A percentile compares a stretch with the other conserved stretches of the same genome.
These are phyloP conservation scores for Postia placenta DNA, from an alignment of 768 basidiomycete species.

Conservation along the genomic window DNA sequence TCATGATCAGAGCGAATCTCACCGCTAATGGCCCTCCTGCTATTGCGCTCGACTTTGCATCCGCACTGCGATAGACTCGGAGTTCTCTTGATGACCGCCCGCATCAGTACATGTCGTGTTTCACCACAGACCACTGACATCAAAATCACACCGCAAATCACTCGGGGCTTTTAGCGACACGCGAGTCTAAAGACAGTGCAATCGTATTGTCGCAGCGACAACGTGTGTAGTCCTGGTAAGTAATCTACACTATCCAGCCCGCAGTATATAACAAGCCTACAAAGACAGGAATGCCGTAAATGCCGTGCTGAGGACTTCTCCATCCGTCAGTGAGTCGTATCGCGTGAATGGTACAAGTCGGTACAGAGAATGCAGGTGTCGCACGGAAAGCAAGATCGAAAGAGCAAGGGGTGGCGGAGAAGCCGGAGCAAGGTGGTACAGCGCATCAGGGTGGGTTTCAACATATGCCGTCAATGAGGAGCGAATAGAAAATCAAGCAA, in stretches of 20 bases:
- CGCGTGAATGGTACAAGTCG: slow-evolving; percentile 5
- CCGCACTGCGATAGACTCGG: too few relatives aligned
- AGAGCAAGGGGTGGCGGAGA: slow-evolving; percentile 25
- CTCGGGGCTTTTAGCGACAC: too few relatives aligned
- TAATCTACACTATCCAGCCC: slow-evolving; percentile 2
- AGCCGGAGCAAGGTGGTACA: slow-evolving; percentile 13
- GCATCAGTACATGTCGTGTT: too few relatives aligned
- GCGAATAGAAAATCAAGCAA: slow-evolving; percentile 24
- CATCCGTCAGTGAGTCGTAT: slow-evolving; percentile 18
- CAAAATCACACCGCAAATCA: too few relatives aligned
- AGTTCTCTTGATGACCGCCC: too few relatives aligned
- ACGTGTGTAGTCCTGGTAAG: not conserved
- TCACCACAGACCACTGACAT: too few relatives aligned
- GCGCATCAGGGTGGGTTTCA: slow-evolving; percentile 9
- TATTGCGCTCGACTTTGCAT: too few relatives aligned
- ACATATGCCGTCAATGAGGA: slow-evolving; percentile 24
- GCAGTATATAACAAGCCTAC: slow-evolving; percentile 1
- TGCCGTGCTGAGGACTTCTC: slow-evolving; percentile 16
- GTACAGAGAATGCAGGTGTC: slow-evolving; percentile 20
- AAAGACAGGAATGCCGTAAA: slow-evolving; percentile 14
- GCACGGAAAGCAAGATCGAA: slow-evolving; percentile 16
- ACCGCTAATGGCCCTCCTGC: too few relatives aligned
- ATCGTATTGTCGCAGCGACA: not conserved
- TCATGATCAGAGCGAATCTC: too few relatives aligned
- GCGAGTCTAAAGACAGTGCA: not conserved